Base-by-base conservation (phyloP, 805 yeast genomes). In the Priceomyces melissophilus region DNA sequence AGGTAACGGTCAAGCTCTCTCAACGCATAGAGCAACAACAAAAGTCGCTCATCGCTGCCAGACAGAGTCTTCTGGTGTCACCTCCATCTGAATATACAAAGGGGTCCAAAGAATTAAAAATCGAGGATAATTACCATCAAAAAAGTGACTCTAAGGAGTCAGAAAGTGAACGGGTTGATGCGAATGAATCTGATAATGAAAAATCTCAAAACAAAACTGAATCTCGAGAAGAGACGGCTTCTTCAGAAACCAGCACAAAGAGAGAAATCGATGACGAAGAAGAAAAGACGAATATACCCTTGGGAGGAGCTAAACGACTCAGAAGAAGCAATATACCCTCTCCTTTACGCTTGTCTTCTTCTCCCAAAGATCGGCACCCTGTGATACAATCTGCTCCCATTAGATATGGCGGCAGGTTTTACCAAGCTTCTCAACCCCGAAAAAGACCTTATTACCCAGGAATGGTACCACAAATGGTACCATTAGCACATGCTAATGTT, bases 361-460 rank as follows among this genome's bases (percentile, higher is more conserved):
- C 46, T 10, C 28, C 12, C 7, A 20, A 38, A 6, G 28, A 44
- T n/a, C 14, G 12, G 12, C 35, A 29, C 7, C 65, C 65, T 4
- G 31, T 49, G 30, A 59, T 64, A 32, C 66, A 61, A 30, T 63
- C 69, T 13, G 70, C 70, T 3, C 70, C 70, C 2, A 55, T 61
- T 10, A 42, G 57, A 32, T 48, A 42, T 11, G 37, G 34, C 28
- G 31, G 29, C 10, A 26, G 35, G 32, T 37, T 16, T 15, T 4
- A 8, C 6, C 9, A 12, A 30, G 11, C 20, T 27, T 12, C 40
- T 30, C 13, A 14, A 16, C 9, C 40, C 3, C n/a, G n/a, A n/a
- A 17, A 20, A 14, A 37, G 30, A 25, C n/a, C 35, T 20, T 37
- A 30, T 26, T 28, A 14, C 1, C 35, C 34, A 3, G 14, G 37